Conservation (phyloP, 441 rosid species). For the Sinapis alba region DNA sequence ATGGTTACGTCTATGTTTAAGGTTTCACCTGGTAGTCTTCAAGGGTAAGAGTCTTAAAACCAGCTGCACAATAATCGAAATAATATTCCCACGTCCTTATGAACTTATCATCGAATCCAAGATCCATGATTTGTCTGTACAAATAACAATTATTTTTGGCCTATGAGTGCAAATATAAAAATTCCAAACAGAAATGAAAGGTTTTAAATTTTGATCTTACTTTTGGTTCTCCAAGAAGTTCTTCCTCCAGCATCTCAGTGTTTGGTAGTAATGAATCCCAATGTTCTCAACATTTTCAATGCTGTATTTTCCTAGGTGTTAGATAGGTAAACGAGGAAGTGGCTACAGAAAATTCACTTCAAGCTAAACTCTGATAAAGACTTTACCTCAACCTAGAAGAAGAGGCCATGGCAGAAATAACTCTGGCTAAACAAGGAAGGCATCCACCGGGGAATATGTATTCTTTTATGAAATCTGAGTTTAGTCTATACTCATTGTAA, state of each 20-base stretch:
- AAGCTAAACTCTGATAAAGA: neutral
- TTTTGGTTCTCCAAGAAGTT: conserved; percentile 59
- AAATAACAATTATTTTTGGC: neutral
- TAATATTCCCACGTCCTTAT: conserved; percentile 91
- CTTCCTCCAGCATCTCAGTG: conserved; percentile 75
- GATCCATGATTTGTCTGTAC: conserved; percentile 56
- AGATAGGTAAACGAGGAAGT: neutral
- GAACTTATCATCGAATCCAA: conserved; percentile 80
- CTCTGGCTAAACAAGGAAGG: conserved; percentile 79
- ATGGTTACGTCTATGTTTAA: neutral
- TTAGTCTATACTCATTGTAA: conserved; percentile 69
- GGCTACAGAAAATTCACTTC: neutral
- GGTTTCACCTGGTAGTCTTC: conserved; percentile 71
- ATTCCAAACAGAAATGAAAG: neutral
- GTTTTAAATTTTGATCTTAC: neutral
- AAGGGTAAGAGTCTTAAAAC: conserved; percentile 73
- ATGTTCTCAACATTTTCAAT: conserved; percentile 84
- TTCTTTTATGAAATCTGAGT: conserved; percentile 87
- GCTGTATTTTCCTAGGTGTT: conserved; percentile 36
- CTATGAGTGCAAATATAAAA: neutral
- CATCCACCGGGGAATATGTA: conserved; percentile 92
- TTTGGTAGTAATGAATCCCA: conserved; percentile 77
- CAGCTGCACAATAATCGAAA: conserved; percentile 85
- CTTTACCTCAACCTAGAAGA: conserved; percentile 75
- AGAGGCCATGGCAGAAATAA: conserved; percentile 76